These are phyloP conservation scores for Ogataea parapolymorpha DNA, from an alignment of 805 yeast genomes.

Conservation along the genomic window DNA sequence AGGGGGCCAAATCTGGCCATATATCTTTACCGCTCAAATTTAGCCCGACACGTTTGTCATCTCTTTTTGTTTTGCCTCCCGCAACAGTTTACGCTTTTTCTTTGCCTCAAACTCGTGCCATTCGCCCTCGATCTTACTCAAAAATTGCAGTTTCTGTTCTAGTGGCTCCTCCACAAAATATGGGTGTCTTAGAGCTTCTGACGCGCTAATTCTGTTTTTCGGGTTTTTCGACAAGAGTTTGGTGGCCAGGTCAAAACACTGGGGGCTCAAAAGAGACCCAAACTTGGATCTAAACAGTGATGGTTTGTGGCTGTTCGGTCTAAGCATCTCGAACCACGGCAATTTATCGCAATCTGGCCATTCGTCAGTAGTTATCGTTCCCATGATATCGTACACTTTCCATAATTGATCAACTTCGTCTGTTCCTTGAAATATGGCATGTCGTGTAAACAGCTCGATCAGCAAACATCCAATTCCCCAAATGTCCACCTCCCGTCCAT, in stretches of 20 bases:
- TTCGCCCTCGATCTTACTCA: conserved; percentile 66
- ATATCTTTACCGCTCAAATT: conserved; percentile 4
- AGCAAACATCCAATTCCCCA: conserved; percentile 97
- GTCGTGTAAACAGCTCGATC: conserved; percentile 71
- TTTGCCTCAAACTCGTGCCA: conserved; percentile 98
- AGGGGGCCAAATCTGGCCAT: conserved; percentile 1
- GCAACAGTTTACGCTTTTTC: conserved; percentile 51
- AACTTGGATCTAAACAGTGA: conserved; percentile 42
- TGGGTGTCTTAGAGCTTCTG: conserved; percentile 61
- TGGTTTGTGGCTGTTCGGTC: conserved; percentile 47
- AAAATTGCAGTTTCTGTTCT: conserved; percentile 55
- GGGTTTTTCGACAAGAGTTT: conserved; percentile 71
- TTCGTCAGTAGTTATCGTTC: conserved; percentile 66
- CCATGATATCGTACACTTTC: conserved; percentile 78
- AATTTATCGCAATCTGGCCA: conserved; percentile 80
- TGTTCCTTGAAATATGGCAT: conserved; percentile 80
- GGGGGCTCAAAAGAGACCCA: conserved; percentile 41
- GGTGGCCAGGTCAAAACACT: conserved; percentile 62
- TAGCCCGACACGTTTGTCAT: conserved; percentile 6
- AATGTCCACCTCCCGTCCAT: conserved; percentile 86
- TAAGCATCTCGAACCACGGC: conserved; percentile 91
- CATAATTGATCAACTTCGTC: conserved; percentile 85
- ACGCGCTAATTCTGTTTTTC: conserved; percentile 58
- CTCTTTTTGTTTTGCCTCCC: conserved; percentile 24
- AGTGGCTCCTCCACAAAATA: conserved; percentile 71